A percentile compares a stretch with the other conserved stretches of the same genome.
Evolutionary conservation across 495 filamentous ascomycete genomes (phyloP).

Genomic region (Penicillium cataractarum): DNA sequence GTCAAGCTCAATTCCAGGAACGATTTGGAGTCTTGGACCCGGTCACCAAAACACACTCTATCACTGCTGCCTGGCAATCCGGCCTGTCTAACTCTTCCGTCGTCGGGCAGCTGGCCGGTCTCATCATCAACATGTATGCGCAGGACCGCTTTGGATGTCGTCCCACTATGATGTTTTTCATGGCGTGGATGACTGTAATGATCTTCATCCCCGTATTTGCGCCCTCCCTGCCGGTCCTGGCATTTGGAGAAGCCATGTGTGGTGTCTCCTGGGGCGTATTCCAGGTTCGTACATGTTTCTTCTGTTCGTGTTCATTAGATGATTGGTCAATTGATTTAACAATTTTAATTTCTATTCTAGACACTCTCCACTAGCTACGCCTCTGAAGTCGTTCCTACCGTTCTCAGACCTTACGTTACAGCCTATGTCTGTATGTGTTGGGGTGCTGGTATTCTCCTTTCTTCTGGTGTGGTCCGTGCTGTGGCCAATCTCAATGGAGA

Average conservation of each 20-base stretch:
- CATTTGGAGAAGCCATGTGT: constrained; percentile 24
- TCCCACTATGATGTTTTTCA: constrained; percentile 64
- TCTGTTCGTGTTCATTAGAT: constrained; percentile 14
- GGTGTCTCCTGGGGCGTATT: constrained; percentile 44
- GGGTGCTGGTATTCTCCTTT: constrained; percentile 53
- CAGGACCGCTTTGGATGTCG: constrained; percentile 66
- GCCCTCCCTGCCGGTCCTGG: constrained; percentile 18
- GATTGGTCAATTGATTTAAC: not conserved
- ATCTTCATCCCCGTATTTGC: constrained; percentile 42
- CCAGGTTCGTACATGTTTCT: constrained; percentile 24
- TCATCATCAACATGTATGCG: constrained; percentile 63
- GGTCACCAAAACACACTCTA: constrained; percentile 31
- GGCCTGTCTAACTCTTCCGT: constrained; percentile 61
- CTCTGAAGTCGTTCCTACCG: constrained; percentile 50
- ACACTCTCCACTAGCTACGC: constrained; percentile 53
- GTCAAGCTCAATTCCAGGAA: constrained; percentile 34
- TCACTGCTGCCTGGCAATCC: constrained; percentile 61
- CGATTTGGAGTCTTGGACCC: constrained; percentile 33
- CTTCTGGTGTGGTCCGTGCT: constrained; percentile 51
- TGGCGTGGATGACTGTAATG: constrained; percentile 47
- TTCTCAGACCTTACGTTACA: constrained; percentile 46
- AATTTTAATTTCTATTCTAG: not conserved
- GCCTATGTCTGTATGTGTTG: constrained; percentile 52
- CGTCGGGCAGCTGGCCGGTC: constrained; percentile 61
- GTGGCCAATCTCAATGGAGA: constrained; percentile 31